Evolutionary conservation across 768 basidiomycete species (phyloP).

Genomic region (Tulasnella sp.): DNA sequence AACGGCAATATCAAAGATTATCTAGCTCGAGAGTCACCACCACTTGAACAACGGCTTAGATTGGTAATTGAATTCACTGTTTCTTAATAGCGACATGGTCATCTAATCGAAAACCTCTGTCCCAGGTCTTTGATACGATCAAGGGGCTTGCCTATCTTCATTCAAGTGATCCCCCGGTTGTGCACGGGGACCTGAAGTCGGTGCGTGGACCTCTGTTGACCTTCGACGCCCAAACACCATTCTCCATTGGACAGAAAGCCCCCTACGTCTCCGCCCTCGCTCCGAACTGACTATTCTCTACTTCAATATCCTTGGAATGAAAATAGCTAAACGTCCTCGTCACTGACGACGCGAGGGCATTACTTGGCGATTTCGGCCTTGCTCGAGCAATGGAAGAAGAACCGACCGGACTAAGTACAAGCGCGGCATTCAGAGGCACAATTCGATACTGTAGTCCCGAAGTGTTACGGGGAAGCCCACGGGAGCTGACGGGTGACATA

Average conservation of each 20-base stretch:
- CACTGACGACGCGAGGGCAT: background rate
- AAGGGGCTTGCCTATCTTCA: background rate
- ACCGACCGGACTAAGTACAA: background rate
- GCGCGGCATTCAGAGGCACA: background rate
- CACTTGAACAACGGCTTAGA: background rate
- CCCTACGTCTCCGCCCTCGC: too few relatives aligned
- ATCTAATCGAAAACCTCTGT: background rate
- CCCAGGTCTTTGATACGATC: background rate
- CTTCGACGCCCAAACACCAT: too few relatives aligned
- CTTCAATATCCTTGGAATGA: too few relatives aligned
- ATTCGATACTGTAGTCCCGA: conserved; percentile 2
- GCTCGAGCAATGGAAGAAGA: background rate
- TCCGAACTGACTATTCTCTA: too few relatives aligned
- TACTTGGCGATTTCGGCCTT: background rate
- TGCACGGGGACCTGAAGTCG: background rate
- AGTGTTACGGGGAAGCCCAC: background rate
- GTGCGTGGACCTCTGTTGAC: too few relatives aligned
- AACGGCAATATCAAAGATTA: background rate
- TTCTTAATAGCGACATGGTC: background rate
- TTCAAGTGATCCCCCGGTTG: background rate
- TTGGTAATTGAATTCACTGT: background rate
- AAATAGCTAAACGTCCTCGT: background rate
- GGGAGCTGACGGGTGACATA: background rate
- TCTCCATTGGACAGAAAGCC: too few relatives aligned
- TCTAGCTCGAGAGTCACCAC: background rate